These are phyloP conservation scores for Botrytis pseudocinerea DNA, from an alignment of 2,329 filamentous ascomycete species.

Conservation along the genomic window DNA sequence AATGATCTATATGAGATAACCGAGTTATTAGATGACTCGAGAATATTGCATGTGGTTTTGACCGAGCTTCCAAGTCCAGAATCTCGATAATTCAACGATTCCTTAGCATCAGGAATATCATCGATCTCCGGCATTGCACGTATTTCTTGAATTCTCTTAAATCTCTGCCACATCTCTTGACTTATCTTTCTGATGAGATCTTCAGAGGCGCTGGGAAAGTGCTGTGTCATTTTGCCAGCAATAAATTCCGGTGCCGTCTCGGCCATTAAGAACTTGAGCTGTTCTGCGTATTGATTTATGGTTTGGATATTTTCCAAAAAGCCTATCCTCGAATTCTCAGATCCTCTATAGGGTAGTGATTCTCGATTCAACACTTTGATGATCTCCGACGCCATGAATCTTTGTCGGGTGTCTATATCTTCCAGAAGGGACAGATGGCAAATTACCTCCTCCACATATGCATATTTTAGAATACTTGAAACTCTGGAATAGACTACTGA, in stretches of 20 bases:
- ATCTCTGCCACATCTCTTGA: not conserved
- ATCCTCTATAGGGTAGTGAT: not conserved
- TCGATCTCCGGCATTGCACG: not conserved
- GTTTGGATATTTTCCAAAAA: not conserved
- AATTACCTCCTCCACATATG: not conserved
- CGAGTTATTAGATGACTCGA: not conserved
- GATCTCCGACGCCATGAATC: not conserved
- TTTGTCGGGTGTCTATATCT: not conserved
- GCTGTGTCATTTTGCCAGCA: not conserved
- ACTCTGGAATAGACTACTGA: not conserved
- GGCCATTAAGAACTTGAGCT: not conserved
- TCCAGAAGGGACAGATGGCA: not conserved
- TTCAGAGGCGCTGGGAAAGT: not conserved
- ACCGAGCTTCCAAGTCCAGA: not conserved
- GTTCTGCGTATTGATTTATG: not conserved
- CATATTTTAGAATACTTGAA: not conserved
- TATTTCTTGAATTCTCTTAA: not conserved
- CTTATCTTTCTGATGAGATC: not conserved
- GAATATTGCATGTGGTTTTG: not conserved
- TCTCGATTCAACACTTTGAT: not conserved
- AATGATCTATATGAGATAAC: not conserved
- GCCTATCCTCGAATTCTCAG: not conserved
- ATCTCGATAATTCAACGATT: not conserved
- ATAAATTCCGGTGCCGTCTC: not conserved
- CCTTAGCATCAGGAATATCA: not conserved